A percentile compares a stretch with the other conserved stretches of the same genome.
phyloP scores from a whole-genome alignment of 441 rosid genomes.

The Theobroma grandiflorum region DNA sequence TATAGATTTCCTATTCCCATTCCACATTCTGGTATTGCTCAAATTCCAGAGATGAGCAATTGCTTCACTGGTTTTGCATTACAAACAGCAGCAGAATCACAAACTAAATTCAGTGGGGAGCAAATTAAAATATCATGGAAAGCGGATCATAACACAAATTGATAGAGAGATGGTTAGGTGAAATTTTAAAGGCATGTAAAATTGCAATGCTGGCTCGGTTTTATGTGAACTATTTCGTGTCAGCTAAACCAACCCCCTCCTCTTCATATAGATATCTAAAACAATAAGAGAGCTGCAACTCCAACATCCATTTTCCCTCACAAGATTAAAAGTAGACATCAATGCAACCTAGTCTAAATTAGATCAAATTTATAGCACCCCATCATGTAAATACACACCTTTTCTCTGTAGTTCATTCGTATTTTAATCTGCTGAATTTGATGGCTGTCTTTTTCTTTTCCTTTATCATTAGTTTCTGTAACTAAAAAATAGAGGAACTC shows the following conservation, averaged over 20 bases:
- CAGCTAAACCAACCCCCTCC: constrained; percentile 10
- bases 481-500: constrained; percentile 27
- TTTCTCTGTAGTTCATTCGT: constrained; percentile 36
- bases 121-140: constrained; percentile 7
- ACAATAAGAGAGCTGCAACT: neutral
- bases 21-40: neutral
- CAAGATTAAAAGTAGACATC: neutral
- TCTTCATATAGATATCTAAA: constrained; percentile 10
- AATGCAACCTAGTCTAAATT: constrained; percentile 11
- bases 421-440: constrained; percentile 38
- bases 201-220: neutral
- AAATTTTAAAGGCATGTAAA: constrained; percentile 3
- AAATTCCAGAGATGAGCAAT: constrained; percentile 1
- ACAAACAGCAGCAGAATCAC: neutral
- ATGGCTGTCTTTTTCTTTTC: constrained; percentile 42
- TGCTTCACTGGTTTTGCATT: constrained; percentile 7
- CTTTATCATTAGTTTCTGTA: constrained; percentile 57
- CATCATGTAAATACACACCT: constrained; percentile 47
- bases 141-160: neutral
- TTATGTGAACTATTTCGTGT: neutral
- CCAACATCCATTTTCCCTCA: neutral
- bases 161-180: neutral
- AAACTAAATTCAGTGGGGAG: neutral
- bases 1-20: neutral
- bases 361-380: constrained; percentile 10